Conservation (phyloP, 2,329 filamentous ascomycete genomes). For the Claviceps paspali region DNA sequence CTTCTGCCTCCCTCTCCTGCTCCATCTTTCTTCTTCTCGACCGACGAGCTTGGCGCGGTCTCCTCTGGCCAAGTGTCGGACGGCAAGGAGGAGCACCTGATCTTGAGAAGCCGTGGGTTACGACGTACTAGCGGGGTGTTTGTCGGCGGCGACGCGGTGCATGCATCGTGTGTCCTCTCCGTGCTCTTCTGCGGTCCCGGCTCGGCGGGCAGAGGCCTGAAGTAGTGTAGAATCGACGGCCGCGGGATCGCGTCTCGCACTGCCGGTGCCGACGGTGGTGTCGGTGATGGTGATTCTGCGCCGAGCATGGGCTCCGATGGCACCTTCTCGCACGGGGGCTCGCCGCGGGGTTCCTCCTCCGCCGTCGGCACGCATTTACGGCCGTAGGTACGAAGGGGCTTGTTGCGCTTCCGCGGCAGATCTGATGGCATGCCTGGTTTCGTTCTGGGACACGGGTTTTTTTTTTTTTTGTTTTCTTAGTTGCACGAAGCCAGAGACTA, state of each 20-base stretch:
- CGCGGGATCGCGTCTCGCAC: slow-evolving; percentile 3
- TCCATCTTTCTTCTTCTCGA: no score
- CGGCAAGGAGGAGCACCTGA: slow-evolving; percentile 11
- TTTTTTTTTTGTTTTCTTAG: background rate
- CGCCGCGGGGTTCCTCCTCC: slow-evolving; percentile 12
- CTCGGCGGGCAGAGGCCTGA: slow-evolving; percentile 17
- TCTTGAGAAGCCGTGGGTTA: slow-evolving; percentile 16
- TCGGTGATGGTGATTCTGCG: accelerated
- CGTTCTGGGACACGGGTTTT: slow-evolving; percentile 12
- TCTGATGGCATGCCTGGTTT: slow-evolving; percentile 12
- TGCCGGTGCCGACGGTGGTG: background rate
- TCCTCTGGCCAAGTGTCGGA: slow-evolving; percentile 4
- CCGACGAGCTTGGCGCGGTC: no score
- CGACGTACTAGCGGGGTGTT: slow-evolving; percentile 3
- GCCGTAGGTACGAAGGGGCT: slow-evolving; percentile 25
- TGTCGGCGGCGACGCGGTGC: slow-evolving; percentile 8
- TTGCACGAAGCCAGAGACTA: no score
- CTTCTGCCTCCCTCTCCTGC: no score
- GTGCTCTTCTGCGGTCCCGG: background rate
- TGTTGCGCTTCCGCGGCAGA: slow-evolving; percentile 15
- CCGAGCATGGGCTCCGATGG: slow-evolving; percentile 6
- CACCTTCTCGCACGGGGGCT: slow-evolving; percentile 15
- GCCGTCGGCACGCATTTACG: slow-evolving; percentile 15
- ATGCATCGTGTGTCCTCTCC: slow-evolving; percentile 5
- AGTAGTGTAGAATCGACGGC: slow-evolving; percentile 26